Base-by-base conservation (phyloP, 1,284 basidiomycete genomes). In the Laetiporus sulphureus region DNA sequence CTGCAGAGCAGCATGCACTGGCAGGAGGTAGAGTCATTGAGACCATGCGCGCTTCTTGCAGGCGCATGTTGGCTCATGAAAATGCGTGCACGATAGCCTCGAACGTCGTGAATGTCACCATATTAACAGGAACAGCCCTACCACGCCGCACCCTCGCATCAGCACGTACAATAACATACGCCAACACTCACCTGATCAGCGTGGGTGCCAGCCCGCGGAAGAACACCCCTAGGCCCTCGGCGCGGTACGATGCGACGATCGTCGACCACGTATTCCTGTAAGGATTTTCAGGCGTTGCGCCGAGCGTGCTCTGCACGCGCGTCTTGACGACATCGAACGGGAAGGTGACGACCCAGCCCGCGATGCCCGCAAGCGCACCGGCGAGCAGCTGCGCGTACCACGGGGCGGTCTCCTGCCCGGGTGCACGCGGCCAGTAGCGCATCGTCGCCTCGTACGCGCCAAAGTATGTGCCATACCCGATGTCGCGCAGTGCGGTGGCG, bases 321-420 rank as follows among this genome's bases (percentile, higher is more conserved):
- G 91, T 92, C 65, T 93, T 93, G 50, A 92, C 71, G 4, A 91
- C 84, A 55, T 93, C 90, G 42, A 91, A 69, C 1, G 87, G 86
- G 62, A 93, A 91, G 0, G 88, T 91, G 1, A 68, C 71, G 1
- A 77, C 27, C 84, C 84, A 88, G 3, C 83, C 81, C 13, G 69
- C 71, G 18, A 83, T 66, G 3, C 90, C 90, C 0, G 89, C 89
- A 1, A 85, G 58, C 1, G 79, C 90, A n/a, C 88, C 89, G 6
- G 89, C 85, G 16, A 83, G 42, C 45, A 91, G 71, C 33, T 90
- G 64, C 23, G 73, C 72, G 12, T 72, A 57, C 79, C 80, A 83
- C 4, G 56, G 55, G 49, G 66, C 69, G 19, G 61, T 58, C 46
- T 75, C 75, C 2, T 69, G 65, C 45, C 79, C 72, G 5, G 46